Conservation (phyloP, 2,329 filamentous ascomycete genomes). For the Apiospora rasikravindrae region DNA sequence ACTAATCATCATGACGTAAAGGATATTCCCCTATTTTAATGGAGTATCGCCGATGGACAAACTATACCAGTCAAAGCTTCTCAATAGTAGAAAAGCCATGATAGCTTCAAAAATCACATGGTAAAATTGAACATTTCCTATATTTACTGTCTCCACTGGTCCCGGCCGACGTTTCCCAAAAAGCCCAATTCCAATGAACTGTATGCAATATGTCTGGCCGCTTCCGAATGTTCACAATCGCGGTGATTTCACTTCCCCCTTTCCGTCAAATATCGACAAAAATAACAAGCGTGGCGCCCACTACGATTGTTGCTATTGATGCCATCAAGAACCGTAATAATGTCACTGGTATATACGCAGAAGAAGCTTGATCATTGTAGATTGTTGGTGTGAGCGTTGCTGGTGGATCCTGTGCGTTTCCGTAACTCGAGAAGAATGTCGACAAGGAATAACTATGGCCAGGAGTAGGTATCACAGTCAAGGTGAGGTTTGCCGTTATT, state of each 20-base stretch:
- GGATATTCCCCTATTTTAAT: background rate
- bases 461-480: background rate
- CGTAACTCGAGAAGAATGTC: background rate
- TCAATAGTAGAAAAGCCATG: background rate
- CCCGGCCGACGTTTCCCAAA: background rate
- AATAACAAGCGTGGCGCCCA: background rate
- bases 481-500: background rate
- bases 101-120: background rate
- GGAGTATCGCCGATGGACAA: background rate
- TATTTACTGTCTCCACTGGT: no score
- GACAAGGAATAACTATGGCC: background rate
- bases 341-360: background rate
- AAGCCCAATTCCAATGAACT: background rate
- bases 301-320: background rate
- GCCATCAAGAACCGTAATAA: background rate
- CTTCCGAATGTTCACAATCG: no score
- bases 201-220: background rate
- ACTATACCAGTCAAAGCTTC: background rate
- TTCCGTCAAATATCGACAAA: background rate
- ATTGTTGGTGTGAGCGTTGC: background rate
- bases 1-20: background rate
- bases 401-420: background rate
- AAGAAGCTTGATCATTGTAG: background rate
- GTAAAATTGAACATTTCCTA: fast-evolving
- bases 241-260: background rate